Evolutionary conservation across 1,284 basidiomycete species (phyloP).

Genomic region (Tilletia horrida): DNA sequence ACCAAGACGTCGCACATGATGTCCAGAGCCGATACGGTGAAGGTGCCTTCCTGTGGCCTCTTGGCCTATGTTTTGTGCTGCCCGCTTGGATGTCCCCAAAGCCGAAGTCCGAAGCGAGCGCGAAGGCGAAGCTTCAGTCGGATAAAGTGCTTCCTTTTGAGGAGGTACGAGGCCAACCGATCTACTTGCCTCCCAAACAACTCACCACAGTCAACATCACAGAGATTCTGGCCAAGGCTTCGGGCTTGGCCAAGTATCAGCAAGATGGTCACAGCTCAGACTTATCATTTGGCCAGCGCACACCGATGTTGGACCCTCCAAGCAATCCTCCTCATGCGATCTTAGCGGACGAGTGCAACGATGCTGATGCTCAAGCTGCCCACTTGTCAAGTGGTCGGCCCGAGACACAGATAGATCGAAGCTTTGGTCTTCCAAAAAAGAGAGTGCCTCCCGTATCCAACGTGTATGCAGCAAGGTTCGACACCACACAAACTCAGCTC

Average conservation of each 20-base stretch:
- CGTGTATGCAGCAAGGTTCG: too few relatives aligned
- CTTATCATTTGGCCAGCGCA: background rate
- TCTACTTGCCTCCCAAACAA: background rate
- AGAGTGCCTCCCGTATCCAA: too few relatives aligned
- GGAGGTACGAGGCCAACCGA: background rate
- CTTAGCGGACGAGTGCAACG: too few relatives aligned
- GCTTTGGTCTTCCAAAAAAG: too few relatives aligned
- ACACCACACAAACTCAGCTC: too few relatives aligned
- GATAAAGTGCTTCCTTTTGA: background rate
- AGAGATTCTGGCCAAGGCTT: background rate
- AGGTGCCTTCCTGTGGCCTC: constrained; percentile 11
- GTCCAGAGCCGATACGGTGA: background rate
- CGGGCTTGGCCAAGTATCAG: background rate
- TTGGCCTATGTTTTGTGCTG: constrained; percentile 1
- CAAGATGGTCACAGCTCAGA: background rate
- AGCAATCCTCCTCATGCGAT: too few relatives aligned
- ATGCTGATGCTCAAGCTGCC: too few relatives aligned
- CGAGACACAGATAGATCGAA: too few relatives aligned
- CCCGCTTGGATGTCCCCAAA: background rate
- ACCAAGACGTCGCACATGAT: background rate
- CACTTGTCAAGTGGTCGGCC: too few relatives aligned
- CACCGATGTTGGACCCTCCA: too few relatives aligned
- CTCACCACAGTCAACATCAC: background rate
- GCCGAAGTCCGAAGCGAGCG: background rate
- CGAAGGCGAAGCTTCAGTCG: background rate